phyloP scores from a whole-genome alignment of 2,329 filamentous ascomycete species.

The Beauveria scarabaeidicola region DNA sequence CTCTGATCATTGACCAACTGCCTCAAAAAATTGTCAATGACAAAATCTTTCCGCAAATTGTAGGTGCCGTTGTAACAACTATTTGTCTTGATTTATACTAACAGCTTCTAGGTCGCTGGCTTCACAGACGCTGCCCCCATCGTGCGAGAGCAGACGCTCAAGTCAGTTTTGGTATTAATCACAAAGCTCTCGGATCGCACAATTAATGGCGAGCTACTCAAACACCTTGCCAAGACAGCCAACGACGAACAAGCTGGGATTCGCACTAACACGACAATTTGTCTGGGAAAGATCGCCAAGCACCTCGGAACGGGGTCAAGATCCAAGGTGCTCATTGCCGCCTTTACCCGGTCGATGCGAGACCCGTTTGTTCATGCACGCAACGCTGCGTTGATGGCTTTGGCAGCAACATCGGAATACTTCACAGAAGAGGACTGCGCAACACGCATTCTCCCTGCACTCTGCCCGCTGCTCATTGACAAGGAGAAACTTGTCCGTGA shows the following conservation, averaged over 20 bases:
- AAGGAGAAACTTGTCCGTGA: conserved; percentile 94
- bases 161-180: conserved; percentile 82
- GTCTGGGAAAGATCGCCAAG: conserved; percentile 89
- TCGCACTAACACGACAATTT: conserved; percentile 95
- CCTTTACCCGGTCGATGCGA: conserved; percentile 78
- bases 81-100: conserved; percentile 15
- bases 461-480: conserved; percentile 81
- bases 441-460: conserved; percentile 67
- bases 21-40: conserved; percentile 86
- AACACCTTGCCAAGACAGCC: conserved; percentile 86
- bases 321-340: conserved; percentile 84
- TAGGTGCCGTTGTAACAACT: conserved; percentile 27
- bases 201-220: conserved; percentile 86
- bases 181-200: conserved; percentile 84
- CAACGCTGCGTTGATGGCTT: conserved; percentile 78
- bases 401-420: conserved; percentile 75
- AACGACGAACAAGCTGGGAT: conserved; percentile 98
- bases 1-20: conserved; percentile 83
- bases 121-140: conserved; percentile 89
- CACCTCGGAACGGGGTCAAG: conserved; percentile 71
- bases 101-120: conserved; percentile 61
- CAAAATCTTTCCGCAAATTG: conserved; percentile 93
- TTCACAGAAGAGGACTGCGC: conserved; percentile 90
- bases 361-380: conserved; percentile 94
- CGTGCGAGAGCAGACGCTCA: conserved; percentile 91